Conservation (phyloP, 176 grass and related monocot genomes). For the Oryza coarctata region DNA sequence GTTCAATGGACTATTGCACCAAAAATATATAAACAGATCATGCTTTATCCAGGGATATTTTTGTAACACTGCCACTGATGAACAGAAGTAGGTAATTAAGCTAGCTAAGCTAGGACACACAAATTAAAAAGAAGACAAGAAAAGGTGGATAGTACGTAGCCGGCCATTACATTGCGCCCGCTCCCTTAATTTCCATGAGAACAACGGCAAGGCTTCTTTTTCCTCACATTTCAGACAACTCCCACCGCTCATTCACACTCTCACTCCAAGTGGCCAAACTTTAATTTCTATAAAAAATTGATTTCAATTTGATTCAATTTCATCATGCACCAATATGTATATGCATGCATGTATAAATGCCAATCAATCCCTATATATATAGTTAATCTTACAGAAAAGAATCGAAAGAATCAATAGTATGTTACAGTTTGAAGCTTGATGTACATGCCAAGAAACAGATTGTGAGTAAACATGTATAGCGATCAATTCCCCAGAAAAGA, state of each 20-base stretch:
- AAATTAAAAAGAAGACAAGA: neutral
- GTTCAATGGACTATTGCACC: neutral
- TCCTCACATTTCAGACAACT: conserved; percentile 47
- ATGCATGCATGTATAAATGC: neutral
- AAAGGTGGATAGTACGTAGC: conserved; percentile 23
- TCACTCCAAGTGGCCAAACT: conserved; percentile 27
- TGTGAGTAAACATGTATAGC: conserved; percentile 26
- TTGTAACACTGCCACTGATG: neutral
- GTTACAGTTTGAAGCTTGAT: conserved; percentile 39
- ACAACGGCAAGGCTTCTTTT: neutral
- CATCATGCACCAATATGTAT: conserved; percentile 2
- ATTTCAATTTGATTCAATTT: conserved; percentile 12
- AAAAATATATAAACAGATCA: neutral
- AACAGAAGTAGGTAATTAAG: neutral
- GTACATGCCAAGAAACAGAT: conserved; percentile 25
- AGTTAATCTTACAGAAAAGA: conserved; percentile 41
- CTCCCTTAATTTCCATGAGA: conserved; percentile 35
- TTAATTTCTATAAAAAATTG: neutral
- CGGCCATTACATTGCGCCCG: conserved; percentile 32
- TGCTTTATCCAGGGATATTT: neutral
- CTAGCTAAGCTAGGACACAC: neutral
- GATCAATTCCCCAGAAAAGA: neutral
- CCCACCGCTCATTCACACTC: conserved; percentile 40
- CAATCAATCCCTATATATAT: conserved; percentile 16
- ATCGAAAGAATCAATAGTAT: conserved; percentile 49